Evolutionary conservation across 2,329 filamentous ascomycete genomes (phyloP).

Genomic region (Alternaria atra): DNA sequence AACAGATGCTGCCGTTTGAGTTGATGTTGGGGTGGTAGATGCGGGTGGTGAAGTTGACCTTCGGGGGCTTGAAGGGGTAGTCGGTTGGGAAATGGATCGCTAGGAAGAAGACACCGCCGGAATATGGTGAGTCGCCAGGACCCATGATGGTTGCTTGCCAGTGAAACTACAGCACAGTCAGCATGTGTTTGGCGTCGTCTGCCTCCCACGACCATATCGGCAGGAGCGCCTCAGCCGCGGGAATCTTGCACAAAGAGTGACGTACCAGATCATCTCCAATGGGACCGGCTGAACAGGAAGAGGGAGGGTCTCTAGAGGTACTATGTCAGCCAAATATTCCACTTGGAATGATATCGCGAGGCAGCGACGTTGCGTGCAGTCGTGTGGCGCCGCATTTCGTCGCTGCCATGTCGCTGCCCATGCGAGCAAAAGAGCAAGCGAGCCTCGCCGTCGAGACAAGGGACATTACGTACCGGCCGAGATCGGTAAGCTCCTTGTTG

Average conservation of each 20-base stretch:
- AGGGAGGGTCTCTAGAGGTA: conserved; percentile 84
- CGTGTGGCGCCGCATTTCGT: conserved; percentile 44
- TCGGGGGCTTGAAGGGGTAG: conserved; percentile 99
- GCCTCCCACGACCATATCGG: conserved; percentile 20
- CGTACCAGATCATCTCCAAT: conserved; percentile 97
- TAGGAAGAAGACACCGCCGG: conserved; percentile 98
- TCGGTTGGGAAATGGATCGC: conserved; percentile 99
- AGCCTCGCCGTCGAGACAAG: conserved; percentile 27
- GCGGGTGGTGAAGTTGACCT: conserved; percentile 99
- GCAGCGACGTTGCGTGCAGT: conserved; percentile 19
- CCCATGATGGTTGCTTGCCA: conserved; percentile 99
- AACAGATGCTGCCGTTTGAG: conserved; percentile 98
- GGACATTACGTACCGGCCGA: conserved; percentile 74
- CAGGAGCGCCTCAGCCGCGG: conserved; percentile 44
- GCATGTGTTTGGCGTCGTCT: conserved; percentile 32
- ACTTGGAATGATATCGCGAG: conserved; percentile 14
- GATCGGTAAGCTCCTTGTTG: conserved; percentile 91
- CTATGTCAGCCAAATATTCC: conserved; percentile 44
- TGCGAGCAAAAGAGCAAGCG: conserved; percentile 49
- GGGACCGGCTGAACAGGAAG: conserved; percentile 96
- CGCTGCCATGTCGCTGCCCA: conserved; percentile 33
- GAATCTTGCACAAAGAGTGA: conserved; percentile 42
- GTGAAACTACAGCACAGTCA: conserved; percentile 77
- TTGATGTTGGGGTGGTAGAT: conserved; percentile 99
- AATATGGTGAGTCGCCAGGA: conserved; percentile 96